Evolutionary conservation across 2,329 filamentous ascomycete genomes (phyloP), one percentile per base, ranked within the genome.

Genomic region (Acrocalymma vagum): DNA sequence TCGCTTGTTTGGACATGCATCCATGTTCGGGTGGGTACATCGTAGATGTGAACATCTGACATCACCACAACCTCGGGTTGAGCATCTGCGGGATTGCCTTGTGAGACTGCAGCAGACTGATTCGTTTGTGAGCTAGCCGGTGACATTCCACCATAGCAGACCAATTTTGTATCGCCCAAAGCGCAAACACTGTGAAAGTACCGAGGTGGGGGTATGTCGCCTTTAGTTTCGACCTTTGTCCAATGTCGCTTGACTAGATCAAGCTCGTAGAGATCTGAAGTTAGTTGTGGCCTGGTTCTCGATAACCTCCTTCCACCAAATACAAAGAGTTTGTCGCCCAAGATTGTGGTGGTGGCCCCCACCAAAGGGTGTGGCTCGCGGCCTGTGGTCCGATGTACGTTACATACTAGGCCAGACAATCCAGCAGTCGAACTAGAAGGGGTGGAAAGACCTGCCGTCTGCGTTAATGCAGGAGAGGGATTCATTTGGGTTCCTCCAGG

Each of bases 101-200:
- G 69, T 41, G 62, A 40, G 57, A 63, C 69, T 15, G 60, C 51
- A 5, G 67, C 57, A 23, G 69, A 57, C 37, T 70, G 69, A 25
- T 60, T 65, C 6, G 60, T 55, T 10, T 75, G 61, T 26, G 65
- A 78, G 6, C 79, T 75, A 9, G 85, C 82, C 1, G 93, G 92
- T 8, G 93, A 96, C 94, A 99, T 99, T 56, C 94, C 94, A 42
- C 94, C 94, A 70, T 97, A 99, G 71, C 93, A 97, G 3, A 99
- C 93, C 68, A 99, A 79, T 70, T 97, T 99, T 3, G 90, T 93
- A 65, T 97, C 94, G 15, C 94, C 94, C 2, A 99, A 75, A 1
- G 90, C 82, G 67, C 94, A 99, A 69, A 97, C 88, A 51, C 91
- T 97, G 75, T 99, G 94, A 55, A 99, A 99, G 68, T 99, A 99